A percentile compares a stretch with the other conserved stretches of the same genome.
phyloP scores from a whole-genome alignment of 306 rosid genomes.

The Prunus dulcis region DNA sequence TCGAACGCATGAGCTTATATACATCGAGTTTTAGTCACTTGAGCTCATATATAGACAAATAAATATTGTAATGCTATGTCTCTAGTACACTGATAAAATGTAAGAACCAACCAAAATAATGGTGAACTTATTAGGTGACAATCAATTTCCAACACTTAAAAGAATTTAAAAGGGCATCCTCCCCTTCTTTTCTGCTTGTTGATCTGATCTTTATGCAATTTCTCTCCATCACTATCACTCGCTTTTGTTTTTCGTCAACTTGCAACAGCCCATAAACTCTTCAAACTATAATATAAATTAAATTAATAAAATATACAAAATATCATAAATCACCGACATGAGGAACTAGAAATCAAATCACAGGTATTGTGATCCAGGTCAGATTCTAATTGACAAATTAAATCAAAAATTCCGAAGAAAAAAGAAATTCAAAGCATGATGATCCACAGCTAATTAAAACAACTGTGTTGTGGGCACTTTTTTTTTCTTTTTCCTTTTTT shows the following conservation, averaged over 20 bases:
- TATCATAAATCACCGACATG: constrained; percentile 42
- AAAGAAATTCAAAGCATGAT: constrained; percentile 15
- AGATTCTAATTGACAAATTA: constrained; percentile 35
- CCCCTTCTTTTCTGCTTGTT: constrained; percentile 2
- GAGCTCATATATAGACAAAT: too few relatives aligned
- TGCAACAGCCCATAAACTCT: constrained; percentile 38
- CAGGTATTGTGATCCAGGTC: constrained; percentile 21
- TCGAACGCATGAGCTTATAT: too few relatives aligned
- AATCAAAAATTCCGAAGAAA: not conserved
- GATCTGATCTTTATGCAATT: not conserved
- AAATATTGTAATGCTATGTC: too few relatives aligned
- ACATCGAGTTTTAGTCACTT: too few relatives aligned
- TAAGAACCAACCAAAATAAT: too few relatives aligned
- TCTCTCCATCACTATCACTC: not conserved
- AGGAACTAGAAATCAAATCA: constrained; percentile 11
- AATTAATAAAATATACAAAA: not conserved
- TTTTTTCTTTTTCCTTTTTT: not conserved
- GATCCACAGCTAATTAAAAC: constrained; percentile 39
- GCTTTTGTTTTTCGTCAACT: constrained; percentile 18
- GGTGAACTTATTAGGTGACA: too few relatives aligned
- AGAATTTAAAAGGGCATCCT: constrained; percentile 1
- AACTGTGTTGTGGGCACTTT: constrained; percentile 18
- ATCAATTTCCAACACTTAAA: too few relatives aligned
- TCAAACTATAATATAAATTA: not conserved
- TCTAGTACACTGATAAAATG: too few relatives aligned